Percentiles rank a stretch among this genome's conserved stretches.
Evolutionary conservation across 495 filamentous ascomycete species (phyloP).

Genomic region (Cairneyella variabilis): DNA sequence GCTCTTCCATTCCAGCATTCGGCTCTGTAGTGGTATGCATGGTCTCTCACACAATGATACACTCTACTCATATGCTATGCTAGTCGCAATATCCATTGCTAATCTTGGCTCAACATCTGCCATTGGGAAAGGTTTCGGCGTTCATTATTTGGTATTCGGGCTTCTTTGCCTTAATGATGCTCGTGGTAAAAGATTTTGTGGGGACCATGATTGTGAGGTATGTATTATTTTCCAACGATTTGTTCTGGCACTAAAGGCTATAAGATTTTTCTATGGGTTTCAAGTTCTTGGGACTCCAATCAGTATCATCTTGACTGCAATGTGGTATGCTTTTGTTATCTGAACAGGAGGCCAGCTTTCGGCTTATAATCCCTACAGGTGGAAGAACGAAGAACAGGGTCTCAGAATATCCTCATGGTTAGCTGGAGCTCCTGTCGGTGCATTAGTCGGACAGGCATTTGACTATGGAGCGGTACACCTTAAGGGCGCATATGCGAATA

Average conservation of each 20-base stretch:
- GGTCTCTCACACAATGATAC: not conserved
- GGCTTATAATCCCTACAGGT: too few species aligned
- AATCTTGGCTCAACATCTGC: not conserved
- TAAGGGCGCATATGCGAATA: not conserved
- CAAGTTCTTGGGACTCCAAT: not conserved
- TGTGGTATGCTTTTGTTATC: too few species aligned
- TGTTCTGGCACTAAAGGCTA: not conserved
- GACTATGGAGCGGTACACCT: not conserved
- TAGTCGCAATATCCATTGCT: slow-evolving; percentile 1
- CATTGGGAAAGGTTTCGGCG: not conserved
- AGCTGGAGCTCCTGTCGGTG: not conserved
- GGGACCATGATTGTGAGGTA: not conserved
- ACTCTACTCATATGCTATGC: not conserved
- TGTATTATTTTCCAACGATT: not conserved
- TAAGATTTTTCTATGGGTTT: slow-evolving; percentile 3
- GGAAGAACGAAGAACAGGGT: slow-evolving; percentile 1
- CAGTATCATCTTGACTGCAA: not conserved
- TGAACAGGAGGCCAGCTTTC: too few species aligned
- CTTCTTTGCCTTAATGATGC: not conserved
- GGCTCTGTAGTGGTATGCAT: not conserved
- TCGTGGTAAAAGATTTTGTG: not conserved
- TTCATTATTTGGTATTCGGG: not conserved
- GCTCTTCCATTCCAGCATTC: not conserved
- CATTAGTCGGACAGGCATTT: not conserved
- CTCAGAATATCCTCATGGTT: too few species aligned